Percentiles rank a stretch among this genome's conserved stretches.
Evolutionary conservation across 495 filamentous ascomycete genomes (phyloP).

Genomic region (Collariella sp.): DNA sequence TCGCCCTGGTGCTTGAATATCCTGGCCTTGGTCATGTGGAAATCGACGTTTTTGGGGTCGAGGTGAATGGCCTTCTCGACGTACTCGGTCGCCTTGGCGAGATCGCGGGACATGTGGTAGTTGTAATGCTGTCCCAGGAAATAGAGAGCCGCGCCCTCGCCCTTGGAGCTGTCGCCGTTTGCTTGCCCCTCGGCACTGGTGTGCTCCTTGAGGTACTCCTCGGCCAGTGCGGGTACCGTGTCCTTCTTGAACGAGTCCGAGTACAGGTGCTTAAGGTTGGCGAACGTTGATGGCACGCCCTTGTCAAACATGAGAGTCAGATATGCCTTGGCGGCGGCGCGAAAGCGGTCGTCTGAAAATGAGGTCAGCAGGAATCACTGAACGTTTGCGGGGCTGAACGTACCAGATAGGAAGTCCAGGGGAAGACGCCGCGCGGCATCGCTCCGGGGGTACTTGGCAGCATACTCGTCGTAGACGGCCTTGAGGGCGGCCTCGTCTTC

Average conservation of each 20-base stretch:
- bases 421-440: conserved; percentile 84
- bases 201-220: conserved; percentile 61
- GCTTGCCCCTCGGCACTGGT: conserved; percentile 30
- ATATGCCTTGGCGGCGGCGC: conserved; percentile 68
- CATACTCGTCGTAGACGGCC: conserved; percentile 72
- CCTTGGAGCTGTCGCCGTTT: conserved; percentile 54
- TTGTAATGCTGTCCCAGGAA: conserved; percentile 97
- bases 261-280: conserved; percentile 91
- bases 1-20: conserved; percentile 91
- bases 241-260: conserved; percentile 65
- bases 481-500: conserved; percentile 53
- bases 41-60: conserved; percentile 74
- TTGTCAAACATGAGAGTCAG: conserved; percentile 81
- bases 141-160: conserved; percentile 70
- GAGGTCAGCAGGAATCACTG: conserved; percentile 9
- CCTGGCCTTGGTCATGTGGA: conserved; percentile 89
- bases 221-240: conserved; percentile 63
- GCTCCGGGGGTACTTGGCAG: conserved; percentile 66
- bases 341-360: conserved; percentile 63
- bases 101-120: conserved; percentile 76
- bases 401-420: conserved; percentile 78
- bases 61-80: conserved; percentile 77
- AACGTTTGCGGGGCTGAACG: no score
- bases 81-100: conserved; percentile 69
- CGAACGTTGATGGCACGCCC: conserved; percentile 93